Conservation (phyloP, 371 early-diverging fungal species). For the Chytridium lagenaria region DNA sequence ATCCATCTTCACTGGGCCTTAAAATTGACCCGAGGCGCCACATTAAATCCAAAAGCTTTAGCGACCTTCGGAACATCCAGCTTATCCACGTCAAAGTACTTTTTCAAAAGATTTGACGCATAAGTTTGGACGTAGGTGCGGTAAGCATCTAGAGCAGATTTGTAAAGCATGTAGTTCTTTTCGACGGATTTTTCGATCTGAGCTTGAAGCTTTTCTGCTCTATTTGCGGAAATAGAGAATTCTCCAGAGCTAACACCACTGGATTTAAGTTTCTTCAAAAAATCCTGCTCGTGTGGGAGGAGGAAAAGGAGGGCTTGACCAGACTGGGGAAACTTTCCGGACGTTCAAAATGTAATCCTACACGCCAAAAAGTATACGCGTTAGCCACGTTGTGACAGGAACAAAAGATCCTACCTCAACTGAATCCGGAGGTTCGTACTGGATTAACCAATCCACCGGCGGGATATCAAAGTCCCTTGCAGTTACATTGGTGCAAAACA, state of each 20-base stretch:
- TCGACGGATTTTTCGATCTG: constrained; percentile 7
- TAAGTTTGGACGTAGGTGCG: constrained; percentile 3
- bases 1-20: not conserved
- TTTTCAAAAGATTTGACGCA: constrained; percentile 2
- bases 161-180: constrained; percentile 15
- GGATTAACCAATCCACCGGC: constrained; percentile 10
- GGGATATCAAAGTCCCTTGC: constrained; percentile 5
- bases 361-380: not conserved
- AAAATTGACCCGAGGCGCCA: not conserved
- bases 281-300: not conserved
- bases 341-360: constrained; percentile 9
- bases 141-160: not conserved
- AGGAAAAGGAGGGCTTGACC: not conserved
- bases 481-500: constrained; percentile 13
- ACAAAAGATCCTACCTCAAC: not conserved
- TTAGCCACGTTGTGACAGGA: not conserved
- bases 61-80: constrained; percentile 10
- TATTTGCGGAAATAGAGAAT: not conserved
- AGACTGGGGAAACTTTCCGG: constrained; percentile 10
- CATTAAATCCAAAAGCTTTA: constrained; percentile 8
- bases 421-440: constrained; percentile 11
- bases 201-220: constrained; percentile 16
- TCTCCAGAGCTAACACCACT: not conserved
- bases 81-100: constrained; percentile 12
- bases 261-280: constrained; percentile 2